A percentile compares a stretch with the other conserved stretches of the same genome.
Evolutionary conservation across 805 yeast genomes (phyloP).

Genomic region (Grigorovia yakushimaensis): DNA sequence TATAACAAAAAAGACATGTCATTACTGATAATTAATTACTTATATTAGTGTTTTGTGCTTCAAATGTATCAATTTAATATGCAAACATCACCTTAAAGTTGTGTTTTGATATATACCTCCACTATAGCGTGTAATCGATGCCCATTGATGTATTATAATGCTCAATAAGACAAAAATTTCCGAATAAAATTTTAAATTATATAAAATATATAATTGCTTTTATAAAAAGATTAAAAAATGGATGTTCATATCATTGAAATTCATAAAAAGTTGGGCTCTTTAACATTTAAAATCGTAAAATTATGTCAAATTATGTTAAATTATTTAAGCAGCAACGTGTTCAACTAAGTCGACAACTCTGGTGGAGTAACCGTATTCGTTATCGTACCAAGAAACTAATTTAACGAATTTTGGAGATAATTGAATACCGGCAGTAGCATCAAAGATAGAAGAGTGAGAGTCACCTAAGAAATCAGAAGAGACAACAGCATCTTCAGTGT

Average conservation of each 20-base stretch:
- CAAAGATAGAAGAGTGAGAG: constrained; percentile 55
- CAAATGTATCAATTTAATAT: too few species aligned
- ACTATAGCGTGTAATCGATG: too few species aligned
- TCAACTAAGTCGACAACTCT: constrained; percentile 65
- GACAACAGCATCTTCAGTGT: constrained; percentile 65
- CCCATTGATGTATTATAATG: too few species aligned
- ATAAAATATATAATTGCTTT: not conserved
- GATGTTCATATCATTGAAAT: not conserved
- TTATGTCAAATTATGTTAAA: not conserved
- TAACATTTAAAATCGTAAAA: constrained; percentile 17
- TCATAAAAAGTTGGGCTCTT: not conserved
- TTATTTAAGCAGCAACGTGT: constrained; percentile 39
- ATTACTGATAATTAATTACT: not conserved
- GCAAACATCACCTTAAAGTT: too few species aligned
- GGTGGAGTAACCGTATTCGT: constrained; percentile 68
- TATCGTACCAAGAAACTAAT: constrained; percentile 65
- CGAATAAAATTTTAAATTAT: not conserved
- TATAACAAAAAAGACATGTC: not conserved
- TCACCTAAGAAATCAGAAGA: constrained; percentile 61
- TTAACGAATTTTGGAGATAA: constrained; percentile 62
- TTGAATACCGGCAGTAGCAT: constrained; percentile 60
- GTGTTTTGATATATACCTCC: too few species aligned
- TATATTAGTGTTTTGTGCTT: too few species aligned
- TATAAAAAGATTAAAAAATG: not conserved
- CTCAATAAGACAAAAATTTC: too few species aligned